Percentiles rank a stretch among this genome's conserved stretches.
These are phyloP conservation scores for Penicillium simplicissimum DNA, from an alignment of 495 filamentous ascomycete species.

Conservation along the genomic window DNA sequence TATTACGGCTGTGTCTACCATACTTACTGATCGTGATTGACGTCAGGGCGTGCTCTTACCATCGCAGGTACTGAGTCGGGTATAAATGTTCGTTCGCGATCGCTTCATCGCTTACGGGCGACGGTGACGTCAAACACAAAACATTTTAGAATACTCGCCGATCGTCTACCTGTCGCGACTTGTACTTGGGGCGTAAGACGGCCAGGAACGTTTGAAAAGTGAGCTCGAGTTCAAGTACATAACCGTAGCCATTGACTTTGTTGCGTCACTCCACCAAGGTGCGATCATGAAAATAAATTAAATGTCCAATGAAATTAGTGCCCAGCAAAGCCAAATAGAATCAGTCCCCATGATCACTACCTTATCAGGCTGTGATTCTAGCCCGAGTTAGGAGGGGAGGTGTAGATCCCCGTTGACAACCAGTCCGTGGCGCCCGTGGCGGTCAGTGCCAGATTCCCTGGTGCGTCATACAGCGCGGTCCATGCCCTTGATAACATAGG, in stretches of 20 bases:
- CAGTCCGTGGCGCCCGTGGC: background rate
- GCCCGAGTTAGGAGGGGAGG: background rate
- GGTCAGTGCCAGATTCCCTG: background rate
- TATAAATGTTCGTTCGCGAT: background rate
- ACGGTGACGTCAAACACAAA: background rate
- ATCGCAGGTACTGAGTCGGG: background rate
- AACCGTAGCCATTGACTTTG: background rate
- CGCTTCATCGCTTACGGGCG: background rate
- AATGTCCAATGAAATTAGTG: background rate
- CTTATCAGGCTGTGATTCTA: background rate
- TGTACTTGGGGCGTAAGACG: background rate
- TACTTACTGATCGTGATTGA: background rate
- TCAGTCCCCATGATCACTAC: background rate
- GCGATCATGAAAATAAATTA: conserved; percentile 5
- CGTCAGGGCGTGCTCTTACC: background rate
- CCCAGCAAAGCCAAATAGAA: background rate
- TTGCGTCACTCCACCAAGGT: background rate
- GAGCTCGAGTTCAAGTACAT: background rate
- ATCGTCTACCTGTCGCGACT: background rate
- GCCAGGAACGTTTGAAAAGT: background rate
- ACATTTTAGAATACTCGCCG: background rate
- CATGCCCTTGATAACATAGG: background rate
- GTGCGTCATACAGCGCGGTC: background rate
- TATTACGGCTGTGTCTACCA: background rate
- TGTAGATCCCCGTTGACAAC: background rate